Percentiles rank a stretch among this genome's conserved stretches.
These are phyloP conservation scores for Gracilaria caudata DNA, from an alignment of 23 red algal species.

Conservation along the genomic window DNA sequence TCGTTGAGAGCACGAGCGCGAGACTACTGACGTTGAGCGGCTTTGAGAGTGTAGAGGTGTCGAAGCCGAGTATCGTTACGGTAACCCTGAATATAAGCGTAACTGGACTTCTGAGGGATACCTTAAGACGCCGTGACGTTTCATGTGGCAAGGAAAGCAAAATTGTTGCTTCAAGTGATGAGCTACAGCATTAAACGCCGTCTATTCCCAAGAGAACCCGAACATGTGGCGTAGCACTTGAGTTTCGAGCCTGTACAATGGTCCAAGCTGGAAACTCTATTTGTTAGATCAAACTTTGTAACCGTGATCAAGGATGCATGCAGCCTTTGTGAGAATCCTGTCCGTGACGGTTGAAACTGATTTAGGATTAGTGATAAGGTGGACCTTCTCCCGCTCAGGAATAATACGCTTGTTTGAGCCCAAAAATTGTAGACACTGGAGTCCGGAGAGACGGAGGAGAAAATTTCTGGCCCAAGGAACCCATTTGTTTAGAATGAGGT, in stretches of 20 bases:
- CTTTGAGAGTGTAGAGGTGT: not conserved
- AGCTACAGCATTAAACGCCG: not conserved
- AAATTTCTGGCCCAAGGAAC: conserved; percentile 1
- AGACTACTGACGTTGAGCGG: not conserved
- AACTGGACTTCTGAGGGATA: not conserved
- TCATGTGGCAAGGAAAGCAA: not conserved
- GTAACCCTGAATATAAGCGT: conserved; percentile 31
- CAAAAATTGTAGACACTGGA: not conserved
- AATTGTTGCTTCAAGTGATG: not conserved
- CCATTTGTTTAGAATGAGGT: not conserved
- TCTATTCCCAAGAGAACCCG: not conserved
- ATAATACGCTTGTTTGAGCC: not conserved
- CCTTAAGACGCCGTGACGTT: not conserved
- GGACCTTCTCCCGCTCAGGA: not conserved
- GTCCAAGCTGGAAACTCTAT: not conserved
- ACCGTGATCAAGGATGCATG: not conserved
- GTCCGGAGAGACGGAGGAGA: conserved; percentile 5
- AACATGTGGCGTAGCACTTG: not conserved
- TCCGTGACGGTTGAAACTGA: not conserved
- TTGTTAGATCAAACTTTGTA: not conserved
- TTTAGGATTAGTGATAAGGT: not conserved
- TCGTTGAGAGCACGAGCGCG: not conserved
- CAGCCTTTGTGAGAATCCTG: not conserved
- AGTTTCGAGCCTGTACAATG: not conserved
- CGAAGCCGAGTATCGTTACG: conserved; percentile 22